phyloP scores from a whole-genome alignment of 148 eudicot species.

The Cornus kousa region DNA sequence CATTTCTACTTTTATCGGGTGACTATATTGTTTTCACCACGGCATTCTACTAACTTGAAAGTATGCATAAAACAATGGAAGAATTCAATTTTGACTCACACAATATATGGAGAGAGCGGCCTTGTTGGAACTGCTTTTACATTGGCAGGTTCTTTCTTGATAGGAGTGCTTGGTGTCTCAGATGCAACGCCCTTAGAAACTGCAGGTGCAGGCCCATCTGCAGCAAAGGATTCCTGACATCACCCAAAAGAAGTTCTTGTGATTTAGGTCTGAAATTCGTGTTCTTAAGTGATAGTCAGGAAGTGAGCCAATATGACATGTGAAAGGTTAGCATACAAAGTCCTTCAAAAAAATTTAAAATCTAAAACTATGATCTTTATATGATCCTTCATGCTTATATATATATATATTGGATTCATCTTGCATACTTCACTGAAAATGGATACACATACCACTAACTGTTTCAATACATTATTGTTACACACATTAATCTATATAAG shows the following conservation, averaged over 20 bases:
- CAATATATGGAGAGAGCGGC: slow-evolving; percentile 66
- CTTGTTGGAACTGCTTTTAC: slow-evolving; percentile 30
- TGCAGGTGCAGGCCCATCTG: slow-evolving; percentile 18
- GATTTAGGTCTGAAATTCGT: background rate
- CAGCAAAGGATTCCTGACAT: slow-evolving; percentile 36
- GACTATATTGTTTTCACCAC: background rate
- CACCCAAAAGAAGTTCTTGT: slow-evolving; percentile 3
- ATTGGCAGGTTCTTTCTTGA: slow-evolving; percentile 33
- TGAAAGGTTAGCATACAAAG: background rate
- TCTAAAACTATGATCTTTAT: background rate
- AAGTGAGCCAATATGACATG: background rate
- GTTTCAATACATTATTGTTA: no score
- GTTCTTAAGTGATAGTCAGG: background rate
- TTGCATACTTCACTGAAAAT: no score
- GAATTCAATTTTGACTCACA: slow-evolving; percentile 40
- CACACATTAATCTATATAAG: no score
- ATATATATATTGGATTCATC: no score
- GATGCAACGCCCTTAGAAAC: slow-evolving; percentile 21
- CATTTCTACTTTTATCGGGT: background rate
- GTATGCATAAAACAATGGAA: background rate
- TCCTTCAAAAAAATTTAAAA: background rate
- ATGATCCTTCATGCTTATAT: background rate
- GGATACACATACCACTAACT: no score
- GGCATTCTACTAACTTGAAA: background rate
- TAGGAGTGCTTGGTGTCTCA: slow-evolving; percentile 26